phyloP scores from a whole-genome alignment of 805 yeast species.

The Kluyveromyces starmeri region DNA sequence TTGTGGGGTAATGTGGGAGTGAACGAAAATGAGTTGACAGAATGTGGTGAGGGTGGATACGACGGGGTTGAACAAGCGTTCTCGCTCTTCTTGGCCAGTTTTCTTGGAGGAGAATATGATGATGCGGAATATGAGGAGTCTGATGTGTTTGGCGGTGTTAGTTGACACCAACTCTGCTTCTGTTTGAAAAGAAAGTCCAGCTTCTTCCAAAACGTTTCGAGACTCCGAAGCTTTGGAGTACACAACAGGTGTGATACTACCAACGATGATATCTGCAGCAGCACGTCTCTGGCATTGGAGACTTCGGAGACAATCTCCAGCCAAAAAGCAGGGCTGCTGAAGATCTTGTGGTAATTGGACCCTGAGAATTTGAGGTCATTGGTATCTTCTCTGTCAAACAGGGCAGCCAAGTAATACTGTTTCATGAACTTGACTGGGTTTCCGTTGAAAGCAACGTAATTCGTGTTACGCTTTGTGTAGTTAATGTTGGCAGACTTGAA shows the following conservation, averaged over 20 bases:
- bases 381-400: not conserved
- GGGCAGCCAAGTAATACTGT: slow-evolving; percentile 15
- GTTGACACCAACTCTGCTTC: too few relatives aligned
- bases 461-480: slow-evolving; percentile 5
- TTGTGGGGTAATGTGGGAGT: too few relatives aligned
- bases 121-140: not conserved
- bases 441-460: slow-evolving; percentile 13
- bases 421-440: slow-evolving; percentile 19
- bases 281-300: not conserved
- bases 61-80: not conserved
- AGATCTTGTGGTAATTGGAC: not conserved
- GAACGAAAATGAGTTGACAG: not conserved
- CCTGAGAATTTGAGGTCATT: not conserved
- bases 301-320: not conserved
- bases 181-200: not conserved
- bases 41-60: slow-evolving; percentile 1
- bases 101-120: not conserved
- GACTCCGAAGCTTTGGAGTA: not conserved
- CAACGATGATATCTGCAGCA: not conserved
- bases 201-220: not conserved
- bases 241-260: not conserved
- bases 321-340: not conserved
- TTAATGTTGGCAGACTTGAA: slow-evolving; percentile 64
- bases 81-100: not conserved
- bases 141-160: too few relatives aligned